These are phyloP conservation scores for Amylostereum areolatum DNA, from an alignment of 1,284 basidiomycete species.

Conservation along the genomic window DNA sequence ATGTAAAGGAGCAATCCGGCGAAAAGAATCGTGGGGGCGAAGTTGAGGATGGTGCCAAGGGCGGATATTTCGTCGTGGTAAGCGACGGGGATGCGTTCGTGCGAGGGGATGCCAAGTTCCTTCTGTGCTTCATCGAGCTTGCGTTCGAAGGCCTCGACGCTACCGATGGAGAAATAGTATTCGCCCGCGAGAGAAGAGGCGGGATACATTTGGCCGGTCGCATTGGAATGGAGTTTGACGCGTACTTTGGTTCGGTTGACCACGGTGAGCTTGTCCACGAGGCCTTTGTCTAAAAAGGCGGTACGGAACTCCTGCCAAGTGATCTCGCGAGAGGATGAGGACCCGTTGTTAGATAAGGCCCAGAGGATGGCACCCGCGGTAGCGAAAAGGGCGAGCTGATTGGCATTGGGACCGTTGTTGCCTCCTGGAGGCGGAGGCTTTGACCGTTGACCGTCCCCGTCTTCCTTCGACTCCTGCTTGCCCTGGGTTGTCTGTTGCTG, in stretches of 20 bases:
- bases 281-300: constrained; percentile 91
- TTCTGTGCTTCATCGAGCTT: constrained; percentile 91
- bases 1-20: constrained; percentile 90
- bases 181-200: constrained; percentile 48
- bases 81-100: constrained; percentile 93
- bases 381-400: constrained; percentile 55
- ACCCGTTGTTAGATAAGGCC: constrained; percentile 55
- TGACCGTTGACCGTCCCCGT: constrained; percentile 13
- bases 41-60: constrained; percentile 79
- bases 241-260: constrained; percentile 90
- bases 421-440: constrained; percentile 33
- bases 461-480: constrained; percentile 18
- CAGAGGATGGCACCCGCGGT: constrained; percentile 64
- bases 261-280: constrained; percentile 93
- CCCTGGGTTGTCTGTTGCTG: constrained; percentile 39
- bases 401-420: constrained; percentile 48
- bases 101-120: constrained; percentile 87
- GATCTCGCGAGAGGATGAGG: constrained; percentile 76
- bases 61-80: constrained; percentile 95
- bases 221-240: constrained; percentile 83
- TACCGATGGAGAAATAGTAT: constrained; percentile 97
- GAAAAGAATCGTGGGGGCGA: constrained; percentile 91
- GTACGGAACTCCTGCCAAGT: constrained; percentile 99
- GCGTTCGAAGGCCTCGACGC: constrained; percentile 94
- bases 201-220: constrained; percentile 70